Evolutionary conservation across 345 rosid species (phyloP).

Genomic region (Eutrema yunnanense): DNA sequence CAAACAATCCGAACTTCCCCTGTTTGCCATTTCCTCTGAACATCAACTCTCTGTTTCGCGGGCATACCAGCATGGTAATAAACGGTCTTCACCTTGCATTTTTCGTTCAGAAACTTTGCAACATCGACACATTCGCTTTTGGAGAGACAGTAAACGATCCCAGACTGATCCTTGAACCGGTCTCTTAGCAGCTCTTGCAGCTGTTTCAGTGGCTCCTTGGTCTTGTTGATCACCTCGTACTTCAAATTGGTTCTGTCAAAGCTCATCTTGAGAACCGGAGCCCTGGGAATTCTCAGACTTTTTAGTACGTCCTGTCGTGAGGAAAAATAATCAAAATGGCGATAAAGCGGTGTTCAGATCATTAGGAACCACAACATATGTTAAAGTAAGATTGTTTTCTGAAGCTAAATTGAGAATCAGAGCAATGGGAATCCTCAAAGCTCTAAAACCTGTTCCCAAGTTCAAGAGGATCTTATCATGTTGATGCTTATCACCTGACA

Average conservation of each 20-base stretch:
- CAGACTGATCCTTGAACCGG: constrained; percentile 65
- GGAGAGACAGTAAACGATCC: constrained; percentile 84
- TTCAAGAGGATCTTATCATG: neutral
- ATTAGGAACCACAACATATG: neutral
- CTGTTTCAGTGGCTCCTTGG: constrained; percentile 73
- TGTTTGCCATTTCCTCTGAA: constrained; percentile 78
- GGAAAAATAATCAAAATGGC: neutral
- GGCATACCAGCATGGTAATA: constrained; percentile 83
- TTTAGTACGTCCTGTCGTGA: constrained; percentile 68
- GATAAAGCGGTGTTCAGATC: neutral
- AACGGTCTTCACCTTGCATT: constrained; percentile 66
- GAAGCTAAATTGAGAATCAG: neutral
- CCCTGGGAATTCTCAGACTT: constrained; percentile 70
- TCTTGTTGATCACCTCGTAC: constrained; percentile 75
- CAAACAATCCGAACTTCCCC: constrained; percentile 82
- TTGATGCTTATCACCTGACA: constrained; percentile 45
- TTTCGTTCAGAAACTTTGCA: constrained; percentile 61
- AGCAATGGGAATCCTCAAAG: neutral
- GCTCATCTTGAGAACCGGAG: constrained; percentile 78
- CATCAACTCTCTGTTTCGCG: constrained; percentile 61
- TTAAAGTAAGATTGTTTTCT: neutral
- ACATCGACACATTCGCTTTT: constrained; percentile 82
- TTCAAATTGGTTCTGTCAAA: constrained; percentile 89
- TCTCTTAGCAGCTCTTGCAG: constrained; percentile 63
- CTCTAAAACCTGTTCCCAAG: neutral